Conservation (phyloP, 768 basidiomycete species). For the Pleurotus giganteus region DNA sequence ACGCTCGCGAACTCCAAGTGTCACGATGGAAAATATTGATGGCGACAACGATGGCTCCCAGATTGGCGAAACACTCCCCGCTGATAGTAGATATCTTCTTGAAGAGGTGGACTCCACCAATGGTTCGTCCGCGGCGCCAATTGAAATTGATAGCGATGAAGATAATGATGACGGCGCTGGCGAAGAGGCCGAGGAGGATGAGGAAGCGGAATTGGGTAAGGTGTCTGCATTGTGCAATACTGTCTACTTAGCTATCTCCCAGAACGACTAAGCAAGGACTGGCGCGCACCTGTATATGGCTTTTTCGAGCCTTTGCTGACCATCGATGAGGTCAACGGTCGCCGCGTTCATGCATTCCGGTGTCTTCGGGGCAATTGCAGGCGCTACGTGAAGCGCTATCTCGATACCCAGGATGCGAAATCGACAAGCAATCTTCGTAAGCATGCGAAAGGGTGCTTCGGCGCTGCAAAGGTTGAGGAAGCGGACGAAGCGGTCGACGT, state of each 20-base stretch:
- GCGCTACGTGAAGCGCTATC: conserved; percentile 16
- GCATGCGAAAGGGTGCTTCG: conserved; percentile 34
- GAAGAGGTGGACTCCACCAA: too few relatives aligned
- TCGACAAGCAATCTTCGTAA: conserved; percentile 28
- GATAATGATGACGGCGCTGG: too few relatives aligned
- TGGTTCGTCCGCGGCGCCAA: too few relatives aligned
- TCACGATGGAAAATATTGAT: too few relatives aligned
- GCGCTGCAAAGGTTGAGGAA: conserved; percentile 14
- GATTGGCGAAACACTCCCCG: too few relatives aligned
- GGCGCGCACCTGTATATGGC: conserved; percentile 32
- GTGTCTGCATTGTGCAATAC: too few relatives aligned
- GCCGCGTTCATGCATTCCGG: conserved; percentile 25
- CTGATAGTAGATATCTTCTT: too few relatives aligned
- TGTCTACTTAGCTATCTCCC: neutral
- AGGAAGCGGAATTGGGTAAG: neutral
- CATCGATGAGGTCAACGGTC: conserved; percentile 19
- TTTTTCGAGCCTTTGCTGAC: conserved; percentile 25
- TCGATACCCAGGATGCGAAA: conserved; percentile 22
- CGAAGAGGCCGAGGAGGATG: neutral
- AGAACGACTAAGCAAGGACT: conserved; percentile 23
- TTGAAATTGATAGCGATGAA: conserved; percentile 1
- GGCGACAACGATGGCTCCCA: too few relatives aligned
- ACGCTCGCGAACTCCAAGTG: too few relatives aligned
- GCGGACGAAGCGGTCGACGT: too few relatives aligned
- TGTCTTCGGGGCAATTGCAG: conserved; percentile 22